Evolutionary conservation across 352 stramenopile species (phyloP), one percentile per base, ranked within the genome.

Genomic region (Phytophthora sp.): DNA sequence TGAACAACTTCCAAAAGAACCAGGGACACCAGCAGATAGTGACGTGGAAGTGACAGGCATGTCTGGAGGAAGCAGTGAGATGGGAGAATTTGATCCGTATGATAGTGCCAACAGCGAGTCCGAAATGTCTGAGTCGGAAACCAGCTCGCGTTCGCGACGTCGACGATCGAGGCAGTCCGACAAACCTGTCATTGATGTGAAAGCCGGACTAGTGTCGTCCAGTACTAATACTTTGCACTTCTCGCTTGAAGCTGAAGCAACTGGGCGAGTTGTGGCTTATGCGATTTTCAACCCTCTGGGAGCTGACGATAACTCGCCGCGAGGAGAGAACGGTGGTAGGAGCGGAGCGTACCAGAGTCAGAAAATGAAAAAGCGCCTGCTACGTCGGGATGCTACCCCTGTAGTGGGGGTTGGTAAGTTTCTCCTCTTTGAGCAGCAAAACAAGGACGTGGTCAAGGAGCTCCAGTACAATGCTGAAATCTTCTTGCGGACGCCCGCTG

Each of bases 391-490:
- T 57, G 76, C 86, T 7, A 84, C 79, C 36, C 86, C 87, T 21
- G 63, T 90, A 24, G 73, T 84, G 42, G 87, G 88, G 4, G 72
- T 89, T 13, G 87, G 89, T 15, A 95, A 95, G 35, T 85, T 96
- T 42, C 50, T 95, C n/a, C 62, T 96, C 3, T 96, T 90, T 57
- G 88, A 95, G 53, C 89, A 95, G 56, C 86, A 95, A 47, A 96
- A 95, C 73, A 95, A 95, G 60, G 89, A 96, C 36, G 84, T 96
- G n/a, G 73, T 96, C 52, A 96, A 96, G 63, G 89, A 96, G 57
- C 69, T 96, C 9, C 86, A 95, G 62, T 96, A 94, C 64, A 93
- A 88, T 42, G 88, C 87, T 1, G 89, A 96, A 57, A 83, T 95
- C 2, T 96, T 88, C 54, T 70, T 85, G 13, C 74, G 85, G 30